Evolutionary conservation across 495 filamentous ascomycete species (phyloP).

Genomic region (Tetracladium marchalianum): DNA sequence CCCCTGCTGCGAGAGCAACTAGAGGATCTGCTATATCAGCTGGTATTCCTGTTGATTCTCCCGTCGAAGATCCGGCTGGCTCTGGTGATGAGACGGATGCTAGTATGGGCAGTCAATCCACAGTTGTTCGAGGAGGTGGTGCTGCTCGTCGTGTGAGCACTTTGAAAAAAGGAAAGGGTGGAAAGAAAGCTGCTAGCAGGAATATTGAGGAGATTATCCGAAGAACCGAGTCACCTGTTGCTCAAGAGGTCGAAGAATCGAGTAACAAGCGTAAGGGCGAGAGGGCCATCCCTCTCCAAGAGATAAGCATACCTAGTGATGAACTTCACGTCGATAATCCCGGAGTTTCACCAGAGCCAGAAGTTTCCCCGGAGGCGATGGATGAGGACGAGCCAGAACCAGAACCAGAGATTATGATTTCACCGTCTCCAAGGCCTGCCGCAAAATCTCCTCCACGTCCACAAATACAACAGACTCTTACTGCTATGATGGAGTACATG

Average conservation of each 20-base stretch:
- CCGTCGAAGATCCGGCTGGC: conserved; percentile 8
- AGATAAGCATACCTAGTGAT: conserved; percentile 10
- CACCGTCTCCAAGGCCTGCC: too few relatives aligned
- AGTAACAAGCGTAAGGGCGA: background rate
- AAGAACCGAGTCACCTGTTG: conserved; percentile 8
- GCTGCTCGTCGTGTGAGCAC: conserved; percentile 20
- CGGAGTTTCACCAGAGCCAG: background rate
- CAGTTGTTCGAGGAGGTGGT: conserved; percentile 10
- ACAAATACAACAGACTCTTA: too few relatives aligned
- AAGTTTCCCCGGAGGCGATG: background rate
- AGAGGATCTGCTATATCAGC: conserved; percentile 10
- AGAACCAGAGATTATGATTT: too few relatives aligned
- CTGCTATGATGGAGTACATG: too few relatives aligned
- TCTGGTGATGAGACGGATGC: conserved; percentile 27
- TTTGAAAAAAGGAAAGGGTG: conserved; percentile 33
- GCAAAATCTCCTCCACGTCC: too few relatives aligned
- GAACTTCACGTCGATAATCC: conserved; percentile 5
- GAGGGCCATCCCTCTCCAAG: conserved; percentile 6
- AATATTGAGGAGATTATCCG: conserved; percentile 25
- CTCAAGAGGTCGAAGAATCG: conserved; percentile 19
- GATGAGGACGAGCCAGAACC: background rate
- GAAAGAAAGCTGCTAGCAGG: conserved; percentile 32
- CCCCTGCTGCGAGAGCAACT: conserved; percentile 3
- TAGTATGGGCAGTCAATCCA: conserved; percentile 21
- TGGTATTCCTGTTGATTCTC: background rate